A percentile compares a stretch with the other conserved stretches of the same genome.
These are phyloP conservation scores for Fomitopsis betulina DNA, from an alignment of 1,284 basidiomycete genomes.

Conservation along the genomic window DNA sequence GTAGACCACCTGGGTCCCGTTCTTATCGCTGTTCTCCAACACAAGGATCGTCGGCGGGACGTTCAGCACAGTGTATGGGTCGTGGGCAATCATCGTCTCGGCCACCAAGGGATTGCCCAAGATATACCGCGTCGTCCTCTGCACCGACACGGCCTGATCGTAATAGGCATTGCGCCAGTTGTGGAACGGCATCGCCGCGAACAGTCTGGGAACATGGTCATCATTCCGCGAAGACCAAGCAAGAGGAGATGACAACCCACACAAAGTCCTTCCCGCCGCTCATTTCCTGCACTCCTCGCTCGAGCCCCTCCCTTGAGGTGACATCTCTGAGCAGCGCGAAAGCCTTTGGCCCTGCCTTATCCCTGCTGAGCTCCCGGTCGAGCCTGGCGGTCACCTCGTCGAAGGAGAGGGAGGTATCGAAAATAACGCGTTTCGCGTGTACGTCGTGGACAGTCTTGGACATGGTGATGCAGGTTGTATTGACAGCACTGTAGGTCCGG, in stretches of 20 bases:
- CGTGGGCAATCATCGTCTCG: conserved; percentile 40
- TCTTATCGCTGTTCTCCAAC: conserved; percentile 33
- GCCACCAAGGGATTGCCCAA: conserved; percentile 54
- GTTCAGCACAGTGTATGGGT: conserved; percentile 38
- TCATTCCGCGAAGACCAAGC: background rate
- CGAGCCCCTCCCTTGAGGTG: conserved; percentile 35
- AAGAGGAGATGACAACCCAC: conserved; percentile 27
- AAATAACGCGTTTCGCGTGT: conserved; percentile 39
- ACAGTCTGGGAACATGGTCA: conserved; percentile 32
- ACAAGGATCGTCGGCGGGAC: conserved; percentile 47
- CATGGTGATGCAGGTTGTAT: conserved; percentile 6
- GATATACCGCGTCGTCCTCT: conserved; percentile 37
- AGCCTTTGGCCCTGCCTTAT: conserved; percentile 25
- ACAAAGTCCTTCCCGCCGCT: conserved; percentile 39
- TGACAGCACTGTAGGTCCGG: background rate
- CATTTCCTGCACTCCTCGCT: conserved; percentile 25
- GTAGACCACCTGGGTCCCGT: conserved; percentile 42
- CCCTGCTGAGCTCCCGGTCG: conserved; percentile 39
- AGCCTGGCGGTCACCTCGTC: conserved; percentile 40
- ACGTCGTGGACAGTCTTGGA: conserved; percentile 17
- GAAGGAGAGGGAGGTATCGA: conserved; percentile 38
- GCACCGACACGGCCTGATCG: conserved; percentile 16
- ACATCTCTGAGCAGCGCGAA: conserved; percentile 25
- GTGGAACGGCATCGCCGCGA: conserved; percentile 36
- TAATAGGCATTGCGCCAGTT: conserved; percentile 36